Evolutionary conservation across 2,329 filamentous ascomycete genomes (phyloP).

Genomic region (Aspergillus brunneoviolaceus): DNA sequence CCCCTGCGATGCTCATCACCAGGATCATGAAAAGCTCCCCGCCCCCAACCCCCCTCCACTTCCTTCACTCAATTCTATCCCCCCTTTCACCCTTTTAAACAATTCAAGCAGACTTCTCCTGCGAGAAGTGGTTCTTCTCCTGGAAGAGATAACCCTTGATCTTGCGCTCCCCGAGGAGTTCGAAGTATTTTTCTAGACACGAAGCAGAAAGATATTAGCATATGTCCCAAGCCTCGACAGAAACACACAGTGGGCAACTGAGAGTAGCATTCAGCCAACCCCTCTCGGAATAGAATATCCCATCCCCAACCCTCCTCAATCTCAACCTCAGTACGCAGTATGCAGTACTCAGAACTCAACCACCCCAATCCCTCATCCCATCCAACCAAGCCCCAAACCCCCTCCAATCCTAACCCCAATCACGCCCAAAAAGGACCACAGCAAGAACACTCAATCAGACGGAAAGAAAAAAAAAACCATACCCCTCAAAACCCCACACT

Average conservation of each 20-base stretch:
- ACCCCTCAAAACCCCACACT: slow-evolving; percentile 66
- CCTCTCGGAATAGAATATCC: no score
- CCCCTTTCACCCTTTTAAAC: no score
- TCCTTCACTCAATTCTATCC: not conserved
- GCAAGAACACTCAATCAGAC: not conserved
- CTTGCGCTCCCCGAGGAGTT: slow-evolving; percentile 62
- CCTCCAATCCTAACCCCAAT: no score
- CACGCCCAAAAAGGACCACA: no score
- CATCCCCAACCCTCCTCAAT: no score
- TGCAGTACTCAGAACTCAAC: no score
- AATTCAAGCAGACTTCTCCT: slow-evolving; percentile 31
- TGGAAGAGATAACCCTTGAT: slow-evolving; percentile 63
- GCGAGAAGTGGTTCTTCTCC: slow-evolving; percentile 60
- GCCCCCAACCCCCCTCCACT: not conserved
- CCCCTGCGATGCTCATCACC: not conserved
- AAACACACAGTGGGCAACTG: no score
- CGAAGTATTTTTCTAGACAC: slow-evolving; percentile 61
- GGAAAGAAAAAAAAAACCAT: slow-evolving; percentile 28
- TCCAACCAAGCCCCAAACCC: no score
- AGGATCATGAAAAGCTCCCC: not conserved
- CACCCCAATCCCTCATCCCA: no score
- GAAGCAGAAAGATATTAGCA: not conserved
- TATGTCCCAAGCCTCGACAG: not conserved
- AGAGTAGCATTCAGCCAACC: no score
- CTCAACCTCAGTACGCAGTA: no score